Percentiles rank a stretch among this genome's conserved stretches.
phyloP scores from a whole-genome alignment of 306 rosid species.

The Dryas drummondii region DNA sequence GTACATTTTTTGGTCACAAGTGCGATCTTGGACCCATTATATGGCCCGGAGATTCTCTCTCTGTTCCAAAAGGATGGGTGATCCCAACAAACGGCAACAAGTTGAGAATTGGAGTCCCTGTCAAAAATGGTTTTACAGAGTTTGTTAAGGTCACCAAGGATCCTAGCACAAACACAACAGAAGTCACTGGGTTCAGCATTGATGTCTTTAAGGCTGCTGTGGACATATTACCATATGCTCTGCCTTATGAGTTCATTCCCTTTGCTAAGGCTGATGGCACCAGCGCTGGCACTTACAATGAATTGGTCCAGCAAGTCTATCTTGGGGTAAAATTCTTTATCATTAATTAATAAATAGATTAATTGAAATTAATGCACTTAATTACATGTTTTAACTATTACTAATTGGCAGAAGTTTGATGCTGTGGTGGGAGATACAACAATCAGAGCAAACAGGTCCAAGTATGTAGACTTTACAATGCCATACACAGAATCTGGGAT shows the following conservation, averaged over 20 bases:
- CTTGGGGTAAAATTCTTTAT: conserved; percentile 23
- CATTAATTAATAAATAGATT: no score
- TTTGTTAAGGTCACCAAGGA: conserved; percentile 19
- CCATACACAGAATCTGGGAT: conserved; percentile 44
- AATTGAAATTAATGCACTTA: no score
- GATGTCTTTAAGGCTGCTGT: conserved; percentile 33
- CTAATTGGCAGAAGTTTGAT: conserved; percentile 26
- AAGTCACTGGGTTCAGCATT: conserved; percentile 29
- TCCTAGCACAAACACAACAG: background rate
- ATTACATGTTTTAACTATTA: background rate
- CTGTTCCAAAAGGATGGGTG: conserved; percentile 43
- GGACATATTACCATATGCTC: conserved; percentile 24
- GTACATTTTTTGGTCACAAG: background rate
- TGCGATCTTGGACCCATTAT: conserved; percentile 21
- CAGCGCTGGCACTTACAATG: conserved; percentile 26
- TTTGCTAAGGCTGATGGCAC: conserved; percentile 13
- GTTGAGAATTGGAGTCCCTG: conserved; percentile 42
- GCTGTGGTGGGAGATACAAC: conserved; percentile 45
- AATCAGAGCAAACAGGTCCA: conserved; percentile 26
- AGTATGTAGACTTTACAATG: conserved; percentile 40
- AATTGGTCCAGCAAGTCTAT: conserved; percentile 26
- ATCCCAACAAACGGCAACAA: conserved; percentile 21
- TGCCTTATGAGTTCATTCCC: conserved; percentile 34
- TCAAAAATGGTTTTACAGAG: conserved; percentile 22
- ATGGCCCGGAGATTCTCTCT: conserved; percentile 43